These are phyloP conservation scores for Cucumis hystrix DNA, from an alignment of 306 rosid genomes.

Conservation along the genomic window DNA sequence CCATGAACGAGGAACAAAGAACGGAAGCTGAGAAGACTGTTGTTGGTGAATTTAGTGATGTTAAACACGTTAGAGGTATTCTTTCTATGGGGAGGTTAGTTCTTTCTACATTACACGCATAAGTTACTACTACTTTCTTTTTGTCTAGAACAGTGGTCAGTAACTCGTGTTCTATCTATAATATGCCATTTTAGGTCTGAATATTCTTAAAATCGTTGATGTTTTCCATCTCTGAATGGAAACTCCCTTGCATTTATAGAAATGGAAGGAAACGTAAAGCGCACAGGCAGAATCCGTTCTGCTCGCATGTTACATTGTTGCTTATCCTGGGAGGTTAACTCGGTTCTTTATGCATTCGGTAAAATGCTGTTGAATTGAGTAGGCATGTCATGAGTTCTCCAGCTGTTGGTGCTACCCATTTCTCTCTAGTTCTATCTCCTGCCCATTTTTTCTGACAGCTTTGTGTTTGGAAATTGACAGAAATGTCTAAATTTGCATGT, in stretches of 20 bases:
- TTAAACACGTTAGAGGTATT: slow-evolving; percentile 87
- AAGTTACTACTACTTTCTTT: background rate
- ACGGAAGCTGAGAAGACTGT: slow-evolving; percentile 53
- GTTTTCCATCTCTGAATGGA: background rate
- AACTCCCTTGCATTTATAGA: background rate
- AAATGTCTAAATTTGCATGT: background rate
- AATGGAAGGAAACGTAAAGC: background rate
- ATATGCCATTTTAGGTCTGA: background rate
- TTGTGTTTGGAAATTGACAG: background rate
- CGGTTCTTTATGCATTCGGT: background rate
- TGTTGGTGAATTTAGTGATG: slow-evolving; percentile 75
- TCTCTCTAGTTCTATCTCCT: background rate
- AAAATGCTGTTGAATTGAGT: background rate
- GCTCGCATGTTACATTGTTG: background rate
- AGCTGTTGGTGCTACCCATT: background rate
- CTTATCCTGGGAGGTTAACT: background rate
- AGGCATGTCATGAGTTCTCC: background rate
- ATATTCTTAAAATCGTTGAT: background rate
- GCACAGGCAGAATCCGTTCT: background rate
- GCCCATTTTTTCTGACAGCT: background rate
- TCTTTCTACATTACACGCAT: background rate
- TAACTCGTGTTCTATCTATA: background rate
- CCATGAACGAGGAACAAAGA: slow-evolving; percentile 76
- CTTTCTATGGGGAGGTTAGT: slow-evolving; percentile 95
- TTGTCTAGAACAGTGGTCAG: background rate